Base-by-base conservation (phyloP, 441 rosid species). In the Pelargonium citronellum region DNA sequence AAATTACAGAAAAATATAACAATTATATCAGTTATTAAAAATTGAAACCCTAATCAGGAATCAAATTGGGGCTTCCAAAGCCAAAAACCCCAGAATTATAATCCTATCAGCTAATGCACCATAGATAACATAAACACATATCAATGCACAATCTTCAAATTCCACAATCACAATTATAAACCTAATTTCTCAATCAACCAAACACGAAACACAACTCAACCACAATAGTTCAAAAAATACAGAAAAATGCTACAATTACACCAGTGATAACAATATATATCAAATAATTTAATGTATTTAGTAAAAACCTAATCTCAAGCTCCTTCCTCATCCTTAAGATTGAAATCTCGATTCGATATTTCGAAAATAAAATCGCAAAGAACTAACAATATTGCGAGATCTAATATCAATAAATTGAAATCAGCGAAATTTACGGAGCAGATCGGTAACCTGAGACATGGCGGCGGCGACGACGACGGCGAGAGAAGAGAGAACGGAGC, bases 371-470 rank as follows among this genome's bases (percentile, higher is more conserved):
- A 16, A 53, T 4, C 22, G 5, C 15, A 2, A 53, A 17, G 58
- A 49, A 51, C 58, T 19, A 13, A 51, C 6, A n/a, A 51, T 5
- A 13, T 20, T 3, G 19, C 7, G 58, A 71, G 67, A 71, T 66
- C 68, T 16, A 41, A 20, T 67, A 12, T 3, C 55, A 58, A 24
- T 19, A 22, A 20, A 51, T 3, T n/a, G 58, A 34, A 39, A 37
- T 13, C 1, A 11, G 12, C 30, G 0, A 16, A 12, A 39, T 30
- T 58, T 34, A 12, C 7, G 7, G 15, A 68, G 22, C 43, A 15
- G 64, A 70, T 0, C 9, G 43, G 1, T 51, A 61, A 85, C 91
- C 91, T 85, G 91, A 75, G 91, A 85, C 91, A 87, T 87, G 47
- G 66, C 20, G 73, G 37, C 7, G 22, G 37, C 13, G 20, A 71